phyloP scores from a whole-genome alignment of 257 asterid genomes.

The Primulina eburnea region DNA sequence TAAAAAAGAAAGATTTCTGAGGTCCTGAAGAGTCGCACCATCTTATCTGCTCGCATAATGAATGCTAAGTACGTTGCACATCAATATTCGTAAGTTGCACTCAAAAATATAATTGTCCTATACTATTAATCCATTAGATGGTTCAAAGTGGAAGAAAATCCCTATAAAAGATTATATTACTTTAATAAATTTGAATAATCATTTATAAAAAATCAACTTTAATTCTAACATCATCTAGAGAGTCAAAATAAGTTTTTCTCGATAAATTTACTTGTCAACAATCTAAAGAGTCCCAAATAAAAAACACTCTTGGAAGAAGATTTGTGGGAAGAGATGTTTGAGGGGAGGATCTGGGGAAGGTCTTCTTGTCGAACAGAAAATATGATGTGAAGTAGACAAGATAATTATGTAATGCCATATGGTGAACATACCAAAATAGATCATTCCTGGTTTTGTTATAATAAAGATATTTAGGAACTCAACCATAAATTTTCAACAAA shows the following conservation, averaged over 20 bases:
- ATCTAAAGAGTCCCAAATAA: no score
- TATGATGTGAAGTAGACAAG: not conserved
- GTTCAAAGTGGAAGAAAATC: not conserved
- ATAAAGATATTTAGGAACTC: not conserved
- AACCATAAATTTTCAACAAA: not conserved
- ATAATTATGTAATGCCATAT: not conserved
- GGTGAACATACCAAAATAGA: not conserved
- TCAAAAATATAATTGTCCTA: no score
- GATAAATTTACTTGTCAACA: not conserved
- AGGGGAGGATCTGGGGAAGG: not conserved
- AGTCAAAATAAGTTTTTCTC: no score
- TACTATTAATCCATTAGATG: not conserved
- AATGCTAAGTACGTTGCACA: not conserved
- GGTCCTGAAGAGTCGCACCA: not conserved
- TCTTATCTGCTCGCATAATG: not conserved
- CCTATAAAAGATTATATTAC: not conserved
- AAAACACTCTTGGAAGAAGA: not conserved
- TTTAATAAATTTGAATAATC: not conserved
- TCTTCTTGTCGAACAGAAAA: not conserved
- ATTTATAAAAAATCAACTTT: no score
- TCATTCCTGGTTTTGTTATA: not conserved
- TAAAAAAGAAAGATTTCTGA: not conserved
- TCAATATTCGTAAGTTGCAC: not conserved
- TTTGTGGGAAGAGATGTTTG: not conserved
- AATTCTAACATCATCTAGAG: not conserved